phyloP scores from a whole-genome alignment of 2,329 filamentous ascomycete species.

The Sphaerostilbella broomeana region DNA sequence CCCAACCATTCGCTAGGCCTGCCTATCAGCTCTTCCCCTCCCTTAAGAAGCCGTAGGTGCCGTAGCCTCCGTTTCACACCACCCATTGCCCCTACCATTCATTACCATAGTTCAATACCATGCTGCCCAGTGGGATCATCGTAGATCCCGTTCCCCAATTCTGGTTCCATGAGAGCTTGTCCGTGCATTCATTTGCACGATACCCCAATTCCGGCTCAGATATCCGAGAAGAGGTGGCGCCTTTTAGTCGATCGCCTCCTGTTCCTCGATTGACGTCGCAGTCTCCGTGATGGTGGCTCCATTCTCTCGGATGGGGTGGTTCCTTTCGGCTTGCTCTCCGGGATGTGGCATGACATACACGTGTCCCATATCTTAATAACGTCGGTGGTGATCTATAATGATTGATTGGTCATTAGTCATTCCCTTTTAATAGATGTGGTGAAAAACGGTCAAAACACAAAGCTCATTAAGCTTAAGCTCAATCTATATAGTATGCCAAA shows the following conservation, averaged over 20 bases:
- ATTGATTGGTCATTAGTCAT: constrained; percentile 34
- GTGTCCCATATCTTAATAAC: constrained; percentile 17
- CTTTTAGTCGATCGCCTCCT: background rate
- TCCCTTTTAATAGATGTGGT: constrained; percentile 1
- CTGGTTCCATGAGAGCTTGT: too few relatives aligned
- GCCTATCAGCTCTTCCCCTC: constrained; percentile 7
- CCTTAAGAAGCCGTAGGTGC: background rate
- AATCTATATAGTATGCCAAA: constrained; percentile 22
- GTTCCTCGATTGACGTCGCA: background rate
- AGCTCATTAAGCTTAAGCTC: constrained; percentile 19
- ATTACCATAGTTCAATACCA: too few relatives aligned
- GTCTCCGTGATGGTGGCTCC: background rate
- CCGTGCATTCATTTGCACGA: constrained; percentile 1
- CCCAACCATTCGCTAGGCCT: constrained; percentile 1
- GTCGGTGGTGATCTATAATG: constrained; percentile 40
- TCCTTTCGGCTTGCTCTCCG: constrained; percentile 8
- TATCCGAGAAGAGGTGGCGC: constrained; percentile 1
- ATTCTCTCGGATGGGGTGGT: constrained; percentile 8
- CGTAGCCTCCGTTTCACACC: too few relatives aligned
- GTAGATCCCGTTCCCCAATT: too few relatives aligned
- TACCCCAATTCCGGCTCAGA: background rate
- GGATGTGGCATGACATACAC: constrained; percentile 2
- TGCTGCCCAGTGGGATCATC: too few relatives aligned
- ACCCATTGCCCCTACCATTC: too few relatives aligned
- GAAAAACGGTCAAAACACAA: constrained; percentile 13